phyloP scores from a whole-genome alignment of 2,329 filamentous ascomycete genomes.

The Trichoderma oligosporum region DNA sequence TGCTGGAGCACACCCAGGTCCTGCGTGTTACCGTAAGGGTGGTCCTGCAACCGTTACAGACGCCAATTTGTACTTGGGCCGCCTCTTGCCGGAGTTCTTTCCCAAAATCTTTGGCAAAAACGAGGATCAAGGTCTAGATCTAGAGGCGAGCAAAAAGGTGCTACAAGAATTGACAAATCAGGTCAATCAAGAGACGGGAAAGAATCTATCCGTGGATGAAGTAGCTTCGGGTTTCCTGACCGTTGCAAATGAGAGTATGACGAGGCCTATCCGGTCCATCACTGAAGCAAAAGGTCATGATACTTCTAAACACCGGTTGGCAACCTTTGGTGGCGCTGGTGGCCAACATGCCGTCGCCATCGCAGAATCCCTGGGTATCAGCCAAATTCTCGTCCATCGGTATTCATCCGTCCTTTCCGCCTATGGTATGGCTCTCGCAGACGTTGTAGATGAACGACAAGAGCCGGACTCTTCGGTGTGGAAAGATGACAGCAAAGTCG shows the following conservation, averaged over 20 bases:
- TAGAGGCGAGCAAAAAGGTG: constrained; percentile 67
- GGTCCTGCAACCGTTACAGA: constrained; percentile 91
- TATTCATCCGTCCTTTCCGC: constrained; percentile 88
- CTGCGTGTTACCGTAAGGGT: constrained; percentile 85
- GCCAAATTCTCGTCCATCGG: constrained; percentile 78
- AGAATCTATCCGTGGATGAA: constrained; percentile 72
- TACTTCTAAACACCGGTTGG: constrained; percentile 82
- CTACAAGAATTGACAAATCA: constrained; percentile 72
- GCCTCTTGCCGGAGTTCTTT: constrained; percentile 85
- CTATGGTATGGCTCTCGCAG: constrained; percentile 88
- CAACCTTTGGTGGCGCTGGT: constrained; percentile 87
- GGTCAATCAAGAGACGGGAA: constrained; percentile 72
- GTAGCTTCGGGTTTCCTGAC: constrained; percentile 87
- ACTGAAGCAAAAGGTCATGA: constrained; percentile 92
- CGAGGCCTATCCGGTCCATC: constrained; percentile 79
- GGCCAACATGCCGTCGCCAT: constrained; percentile 92
- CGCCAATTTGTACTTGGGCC: constrained; percentile 80
- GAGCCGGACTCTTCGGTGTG: constrained; percentile 66
- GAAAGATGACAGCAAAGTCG: constrained; percentile 55
- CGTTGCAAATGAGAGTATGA: constrained; percentile 90
- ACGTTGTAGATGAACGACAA: constrained; percentile 88
- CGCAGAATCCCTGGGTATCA: constrained; percentile 76
- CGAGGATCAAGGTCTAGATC: constrained; percentile 76
- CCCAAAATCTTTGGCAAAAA: constrained; percentile 92
- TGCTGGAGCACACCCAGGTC: constrained; percentile 82